Evolutionary conservation across 805 yeast species (phyloP).

Genomic region (Metschnikowia proteae): DNA sequence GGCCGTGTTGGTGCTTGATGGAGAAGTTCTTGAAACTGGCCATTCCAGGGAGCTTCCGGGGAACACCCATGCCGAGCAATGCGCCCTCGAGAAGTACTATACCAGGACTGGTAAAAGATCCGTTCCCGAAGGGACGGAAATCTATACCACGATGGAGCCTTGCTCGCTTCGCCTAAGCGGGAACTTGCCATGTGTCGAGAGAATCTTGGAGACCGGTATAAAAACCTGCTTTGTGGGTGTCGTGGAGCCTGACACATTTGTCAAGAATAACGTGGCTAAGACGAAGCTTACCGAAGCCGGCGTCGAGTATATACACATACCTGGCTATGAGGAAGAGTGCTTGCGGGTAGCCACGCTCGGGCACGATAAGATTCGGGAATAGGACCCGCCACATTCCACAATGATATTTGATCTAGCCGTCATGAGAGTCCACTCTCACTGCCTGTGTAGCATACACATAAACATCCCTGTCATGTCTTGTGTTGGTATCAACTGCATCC

Average conservation of each 20-base stretch:
- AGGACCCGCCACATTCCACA: background rate
- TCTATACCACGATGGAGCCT: slow-evolving; percentile 97
- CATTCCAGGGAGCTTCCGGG: slow-evolving; percentile 89
- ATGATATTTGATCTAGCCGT: background rate
- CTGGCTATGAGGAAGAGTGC: slow-evolving; percentile 76
- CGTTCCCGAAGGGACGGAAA: slow-evolving; percentile 71
- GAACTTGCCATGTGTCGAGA: slow-evolving; percentile 79
- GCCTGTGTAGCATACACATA: slow-evolving; percentile 3
- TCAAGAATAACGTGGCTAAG: slow-evolving; percentile 68
- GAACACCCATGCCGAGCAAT: slow-evolving; percentile 96
- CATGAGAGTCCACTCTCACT: background rate
- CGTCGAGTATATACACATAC: slow-evolving; percentile 71
- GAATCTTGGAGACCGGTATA: slow-evolving; percentile 59
- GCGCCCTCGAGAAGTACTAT: slow-evolving; percentile 78
- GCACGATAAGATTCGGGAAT: slow-evolving; percentile 37
- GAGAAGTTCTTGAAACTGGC: slow-evolving; percentile 71
- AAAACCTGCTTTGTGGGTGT: slow-evolving; percentile 87
- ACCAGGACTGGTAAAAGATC: slow-evolving; percentile 28
- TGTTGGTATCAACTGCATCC: background rate
- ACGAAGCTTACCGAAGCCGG: slow-evolving; percentile 51
- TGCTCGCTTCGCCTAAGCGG: slow-evolving; percentile 89
- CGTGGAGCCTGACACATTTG: slow-evolving; percentile 84
- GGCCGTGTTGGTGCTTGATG: slow-evolving; percentile 64
- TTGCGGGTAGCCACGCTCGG: slow-evolving; percentile 71
- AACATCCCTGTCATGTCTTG: slow-evolving; percentile 1